Evolutionary conservation across 345 rosid genomes (phyloP).

Genomic region (Linum usitatissimum): DNA sequence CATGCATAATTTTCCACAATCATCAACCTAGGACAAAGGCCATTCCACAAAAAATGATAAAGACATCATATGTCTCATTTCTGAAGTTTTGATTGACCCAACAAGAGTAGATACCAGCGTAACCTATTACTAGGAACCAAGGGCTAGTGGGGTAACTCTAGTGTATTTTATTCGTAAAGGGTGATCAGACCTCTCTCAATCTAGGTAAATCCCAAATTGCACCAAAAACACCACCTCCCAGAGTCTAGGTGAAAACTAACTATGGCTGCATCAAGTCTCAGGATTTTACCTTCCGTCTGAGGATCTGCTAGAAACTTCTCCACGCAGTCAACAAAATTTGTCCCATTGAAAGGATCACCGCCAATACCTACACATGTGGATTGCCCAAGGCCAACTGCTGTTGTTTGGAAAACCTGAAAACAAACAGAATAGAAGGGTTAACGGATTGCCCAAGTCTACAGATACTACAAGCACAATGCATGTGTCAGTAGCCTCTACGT

Average conservation of each 20-base stretch:
- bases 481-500: background rate
- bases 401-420: slow-evolving; percentile 88
- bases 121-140: too few relatives aligned
- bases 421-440: background rate
- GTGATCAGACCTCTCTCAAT: background rate
- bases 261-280: background rate
- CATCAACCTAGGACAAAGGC: background rate
- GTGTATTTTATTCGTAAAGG: too few relatives aligned
- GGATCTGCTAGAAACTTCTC: slow-evolving; percentile 78
- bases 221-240: background rate
- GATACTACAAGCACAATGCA: background rate
- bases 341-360: slow-evolving; percentile 96
- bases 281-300: slow-evolving; percentile 77
- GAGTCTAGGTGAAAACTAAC: background rate
- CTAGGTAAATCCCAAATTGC: background rate
- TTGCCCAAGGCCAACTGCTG: slow-evolving; percentile 90
- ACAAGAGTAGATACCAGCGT: too few relatives aligned
- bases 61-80: too few relatives aligned
- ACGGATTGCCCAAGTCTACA: background rate
- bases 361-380: slow-evolving; percentile 92
- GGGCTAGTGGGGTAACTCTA: too few relatives aligned
- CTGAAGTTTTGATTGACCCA: too few relatives aligned
- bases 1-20: background rate
- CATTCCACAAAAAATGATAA: background rate
- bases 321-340: slow-evolving; percentile 89